A percentile compares a stretch with the other conserved stretches of the same genome.
phyloP scores from a whole-genome alignment of 345 rosid genomes.

The Noccaea bulbosa region DNA sequence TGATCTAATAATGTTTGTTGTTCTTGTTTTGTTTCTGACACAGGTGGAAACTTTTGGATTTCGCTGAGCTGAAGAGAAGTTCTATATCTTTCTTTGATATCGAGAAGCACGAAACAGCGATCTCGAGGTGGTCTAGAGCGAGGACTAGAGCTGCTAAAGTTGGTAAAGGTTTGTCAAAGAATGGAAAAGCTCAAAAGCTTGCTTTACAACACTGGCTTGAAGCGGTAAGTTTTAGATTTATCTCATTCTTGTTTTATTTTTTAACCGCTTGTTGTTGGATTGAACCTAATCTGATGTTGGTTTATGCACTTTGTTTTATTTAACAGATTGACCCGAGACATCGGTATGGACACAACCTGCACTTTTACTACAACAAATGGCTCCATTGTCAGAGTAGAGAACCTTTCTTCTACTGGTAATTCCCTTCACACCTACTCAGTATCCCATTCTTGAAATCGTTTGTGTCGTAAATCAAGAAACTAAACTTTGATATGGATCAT shows the following conservation, averaged over 20 bases:
- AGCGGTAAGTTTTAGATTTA: constrained; percentile 67
- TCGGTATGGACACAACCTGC: constrained; percentile 93
- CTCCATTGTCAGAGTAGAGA: constrained; percentile 81
- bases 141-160: constrained; percentile 94
- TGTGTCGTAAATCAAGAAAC: constrained; percentile 20
- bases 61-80: constrained; percentile 82
- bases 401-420: constrained; percentile 98
- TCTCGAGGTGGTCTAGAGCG: constrained; percentile 96
- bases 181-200: constrained; percentile 80
- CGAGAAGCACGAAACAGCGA: constrained; percentile 92
- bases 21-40: constrained; percentile 1
- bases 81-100: constrained; percentile 88
- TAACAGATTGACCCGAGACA: constrained; percentile 92
- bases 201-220: constrained; percentile 96
- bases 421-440: constrained; percentile 1
- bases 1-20: constrained; percentile 31
- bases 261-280: background rate
- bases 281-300: constrained; percentile 25
- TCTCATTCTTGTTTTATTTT: background rate
- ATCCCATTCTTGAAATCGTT: background rate
- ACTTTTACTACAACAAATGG: constrained; percentile 81
- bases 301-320: constrained; percentile 13
- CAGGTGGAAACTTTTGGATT: constrained; percentile 96
- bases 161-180: constrained; percentile 94
- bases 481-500: constrained; percentile 20